Percentiles rank a stretch among this genome's conserved stretches.
phyloP scores from a whole-genome alignment of 768 basidiomycete genomes.

The Mycena polygramma region DNA sequence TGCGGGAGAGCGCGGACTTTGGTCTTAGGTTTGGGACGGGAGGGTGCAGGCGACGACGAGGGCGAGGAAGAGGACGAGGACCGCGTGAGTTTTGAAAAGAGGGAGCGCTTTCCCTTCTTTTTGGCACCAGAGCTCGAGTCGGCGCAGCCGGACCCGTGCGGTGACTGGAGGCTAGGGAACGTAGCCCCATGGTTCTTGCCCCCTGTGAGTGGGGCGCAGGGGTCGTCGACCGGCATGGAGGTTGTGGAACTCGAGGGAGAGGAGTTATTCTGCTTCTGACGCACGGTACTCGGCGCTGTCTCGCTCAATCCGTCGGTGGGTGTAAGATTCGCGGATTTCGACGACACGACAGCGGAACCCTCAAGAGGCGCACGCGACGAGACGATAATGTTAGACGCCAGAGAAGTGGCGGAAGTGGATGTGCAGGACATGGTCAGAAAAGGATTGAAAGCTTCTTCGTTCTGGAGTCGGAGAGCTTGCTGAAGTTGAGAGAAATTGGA shows the following conservation, averaged over 20 bases:
- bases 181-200: conserved; percentile 5
- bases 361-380: conserved; percentile 25
- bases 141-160: conserved; percentile 15
- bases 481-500: too few species aligned
- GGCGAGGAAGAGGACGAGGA: not conserved
- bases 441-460: too few species aligned
- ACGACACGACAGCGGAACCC: not conserved
- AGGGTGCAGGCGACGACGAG: not conserved
- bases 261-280: not conserved
- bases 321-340: conserved; percentile 29
- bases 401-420: conserved; percentile 23
- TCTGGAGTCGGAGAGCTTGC: too few species aligned
- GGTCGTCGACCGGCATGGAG: too few species aligned
- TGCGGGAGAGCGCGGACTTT: too few species aligned
- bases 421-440: conserved; percentile 23
- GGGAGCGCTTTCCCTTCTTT: not conserved
- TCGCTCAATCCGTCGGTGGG: conserved; percentile 27
- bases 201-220: not conserved
- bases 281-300: too few species aligned
- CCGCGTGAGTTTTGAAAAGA: conserved; percentile 5
- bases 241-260: not conserved
- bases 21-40: too few species aligned
- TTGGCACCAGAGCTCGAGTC: conserved; percentile 6
- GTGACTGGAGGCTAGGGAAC: conserved; percentile 18
- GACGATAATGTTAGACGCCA: conserved; percentile 23